phyloP scores from a whole-genome alignment of 2,329 filamentous ascomycete species.

The Penicillium brevicompactum region DNA sequence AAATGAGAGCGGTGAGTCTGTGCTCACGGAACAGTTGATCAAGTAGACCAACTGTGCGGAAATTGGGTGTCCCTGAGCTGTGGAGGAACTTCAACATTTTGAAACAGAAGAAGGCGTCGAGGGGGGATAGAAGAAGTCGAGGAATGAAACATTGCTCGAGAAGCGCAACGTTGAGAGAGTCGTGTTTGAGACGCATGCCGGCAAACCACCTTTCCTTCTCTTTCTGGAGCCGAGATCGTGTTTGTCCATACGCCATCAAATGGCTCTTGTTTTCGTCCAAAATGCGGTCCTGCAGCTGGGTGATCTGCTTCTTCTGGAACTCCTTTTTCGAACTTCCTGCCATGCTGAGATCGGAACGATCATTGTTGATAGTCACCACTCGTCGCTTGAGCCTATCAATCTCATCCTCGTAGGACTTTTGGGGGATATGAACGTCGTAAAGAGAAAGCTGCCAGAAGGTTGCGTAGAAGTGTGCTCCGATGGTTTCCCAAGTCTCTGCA shows the following conservation, averaged over 20 bases:
- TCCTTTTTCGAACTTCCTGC: constrained; percentile 68
- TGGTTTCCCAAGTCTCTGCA: constrained; percentile 64
- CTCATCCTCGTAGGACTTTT: constrained; percentile 76
- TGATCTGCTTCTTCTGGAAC: constrained; percentile 68
- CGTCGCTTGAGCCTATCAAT: constrained; percentile 68
- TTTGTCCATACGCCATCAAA: constrained; percentile 66
- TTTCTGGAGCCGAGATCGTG: constrained; percentile 68
- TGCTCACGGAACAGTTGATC: constrained; percentile 84
- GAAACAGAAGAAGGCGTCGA: constrained; percentile 87
- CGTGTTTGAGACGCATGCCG: constrained; percentile 63
- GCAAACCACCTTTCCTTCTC: constrained; percentile 81
- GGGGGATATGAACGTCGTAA: constrained; percentile 76
- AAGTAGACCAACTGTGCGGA: constrained; percentile 81
- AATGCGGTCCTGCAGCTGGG: constrained; percentile 69
- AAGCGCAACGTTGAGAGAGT: constrained; percentile 71
- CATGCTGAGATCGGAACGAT: constrained; percentile 72
- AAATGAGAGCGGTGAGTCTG: constrained; percentile 78
- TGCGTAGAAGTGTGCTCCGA: constrained; percentile 80
- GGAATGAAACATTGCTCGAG: constrained; percentile 94
- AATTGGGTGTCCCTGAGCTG: constrained; percentile 78
- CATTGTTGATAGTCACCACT: constrained; percentile 66
- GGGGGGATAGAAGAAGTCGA: constrained; percentile 76
- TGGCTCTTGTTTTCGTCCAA: constrained; percentile 73
- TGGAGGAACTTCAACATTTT: constrained; percentile 86
- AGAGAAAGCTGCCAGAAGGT: constrained; percentile 91